These are phyloP conservation scores for Penicillium sp. DNA, from an alignment of 2,329 filamentous ascomycete species.

Conservation along the genomic window DNA sequence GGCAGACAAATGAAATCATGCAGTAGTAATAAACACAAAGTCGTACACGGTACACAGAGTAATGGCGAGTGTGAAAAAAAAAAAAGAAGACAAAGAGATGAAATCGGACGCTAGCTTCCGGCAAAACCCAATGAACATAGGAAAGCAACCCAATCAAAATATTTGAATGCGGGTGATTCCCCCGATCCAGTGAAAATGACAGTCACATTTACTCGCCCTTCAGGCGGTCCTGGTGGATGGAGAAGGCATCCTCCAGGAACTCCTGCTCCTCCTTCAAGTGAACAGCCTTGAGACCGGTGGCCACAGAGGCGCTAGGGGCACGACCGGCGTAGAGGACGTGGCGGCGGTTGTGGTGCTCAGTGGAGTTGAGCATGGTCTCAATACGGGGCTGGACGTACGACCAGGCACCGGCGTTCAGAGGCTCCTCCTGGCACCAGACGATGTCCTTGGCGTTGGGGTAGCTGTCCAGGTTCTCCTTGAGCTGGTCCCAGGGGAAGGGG, in stretches of 20 bases:
- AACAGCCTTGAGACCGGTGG: conserved; percentile 80
- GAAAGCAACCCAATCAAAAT: conserved; percentile 16
- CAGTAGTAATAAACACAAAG: conserved; percentile 6
- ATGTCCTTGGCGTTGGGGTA: conserved; percentile 98
- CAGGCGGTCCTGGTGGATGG: conserved; percentile 58
- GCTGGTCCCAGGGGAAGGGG: conserved; percentile 96
- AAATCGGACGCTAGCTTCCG: conserved; percentile 25
- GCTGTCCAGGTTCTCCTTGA: conserved; percentile 91
- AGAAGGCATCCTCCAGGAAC: conserved; percentile 61
- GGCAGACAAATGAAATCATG: conserved; percentile 24
- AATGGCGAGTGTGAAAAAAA: neutral
- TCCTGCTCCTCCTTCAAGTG: conserved; percentile 93
- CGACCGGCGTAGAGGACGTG: conserved; percentile 97
- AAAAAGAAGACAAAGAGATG: neutral
- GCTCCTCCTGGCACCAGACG: conserved; percentile 96
- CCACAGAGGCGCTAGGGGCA: conserved; percentile 86
- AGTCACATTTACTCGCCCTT: conserved; percentile 53
- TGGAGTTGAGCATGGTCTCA: conserved; percentile 91
- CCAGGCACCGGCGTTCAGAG: conserved; percentile 95
- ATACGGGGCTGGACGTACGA: conserved; percentile 95
- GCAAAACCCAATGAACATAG: conserved; percentile 20
- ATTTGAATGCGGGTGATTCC: conserved; percentile 5
- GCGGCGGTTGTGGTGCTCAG: conserved; percentile 81
- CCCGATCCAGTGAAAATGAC: conserved; percentile 1
- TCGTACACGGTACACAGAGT: conserved; percentile 20